These are phyloP conservation scores for Clonostachys rhizophaga DNA, from an alignment of 2,329 filamentous ascomycete genomes.

Conservation along the genomic window DNA sequence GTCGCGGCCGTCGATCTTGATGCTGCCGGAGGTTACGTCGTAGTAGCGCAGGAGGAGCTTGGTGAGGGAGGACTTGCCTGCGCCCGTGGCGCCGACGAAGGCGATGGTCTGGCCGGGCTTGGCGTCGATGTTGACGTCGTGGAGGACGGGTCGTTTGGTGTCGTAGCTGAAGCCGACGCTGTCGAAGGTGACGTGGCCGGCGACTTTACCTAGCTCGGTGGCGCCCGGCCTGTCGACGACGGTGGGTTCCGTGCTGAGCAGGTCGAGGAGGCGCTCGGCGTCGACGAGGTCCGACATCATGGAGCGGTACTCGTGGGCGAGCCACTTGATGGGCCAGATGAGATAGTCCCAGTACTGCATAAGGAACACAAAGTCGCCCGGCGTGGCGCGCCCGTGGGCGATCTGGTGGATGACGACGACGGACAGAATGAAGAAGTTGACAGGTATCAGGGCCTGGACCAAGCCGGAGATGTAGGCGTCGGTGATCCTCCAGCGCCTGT, in stretches of 20 bases:
- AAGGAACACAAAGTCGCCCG: conserved; percentile 67
- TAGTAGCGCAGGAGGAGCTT: conserved; percentile 92
- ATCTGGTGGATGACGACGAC: conserved; percentile 60
- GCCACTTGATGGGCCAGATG: conserved; percentile 28
- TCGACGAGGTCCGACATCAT: conserved; percentile 49
- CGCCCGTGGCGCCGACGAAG: conserved; percentile 89
- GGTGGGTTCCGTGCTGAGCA: conserved; percentile 53
- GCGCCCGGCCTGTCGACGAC: conserved; percentile 47
- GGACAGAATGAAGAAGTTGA: conserved; percentile 57
- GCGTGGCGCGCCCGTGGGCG: conserved; percentile 41
- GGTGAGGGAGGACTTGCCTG: conserved; percentile 92
- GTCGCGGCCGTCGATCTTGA: conserved; percentile 80
- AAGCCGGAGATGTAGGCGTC: conserved; percentile 59
- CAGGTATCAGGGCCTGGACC: conserved; percentile 32
- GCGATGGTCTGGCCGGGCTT: conserved; percentile 52
- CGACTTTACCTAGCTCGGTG: conserved; percentile 40
- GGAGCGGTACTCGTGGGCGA: conserved; percentile 5
- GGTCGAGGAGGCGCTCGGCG: conserved; percentile 51
- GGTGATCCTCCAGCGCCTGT: conserved; percentile 28
- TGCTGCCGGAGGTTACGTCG: conserved; percentile 73
- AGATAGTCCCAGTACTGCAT: conserved; percentile 72
- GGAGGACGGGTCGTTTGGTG: conserved; percentile 15
- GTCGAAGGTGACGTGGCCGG: conserved; percentile 49
- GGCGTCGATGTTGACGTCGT: conserved; percentile 15
- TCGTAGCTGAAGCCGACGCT: conserved; percentile 39